Evolutionary conservation across 768 basidiomycete genomes (phyloP).

Genomic region (Pisolithus marmoratus): DNA sequence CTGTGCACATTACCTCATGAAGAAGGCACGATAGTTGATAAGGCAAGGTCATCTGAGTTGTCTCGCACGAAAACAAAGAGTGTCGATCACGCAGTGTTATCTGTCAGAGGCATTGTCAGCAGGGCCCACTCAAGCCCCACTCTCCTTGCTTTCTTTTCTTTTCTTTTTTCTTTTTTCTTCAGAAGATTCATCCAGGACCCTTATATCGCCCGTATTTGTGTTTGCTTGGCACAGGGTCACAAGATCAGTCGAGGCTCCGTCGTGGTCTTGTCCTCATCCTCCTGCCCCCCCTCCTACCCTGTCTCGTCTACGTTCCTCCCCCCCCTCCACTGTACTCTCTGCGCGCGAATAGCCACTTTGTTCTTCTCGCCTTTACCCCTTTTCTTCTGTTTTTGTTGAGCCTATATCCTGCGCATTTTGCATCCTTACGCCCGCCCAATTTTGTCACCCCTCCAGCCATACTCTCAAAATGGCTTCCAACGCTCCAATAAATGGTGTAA

Average conservation of each 20-base stretch:
- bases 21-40: not conserved
- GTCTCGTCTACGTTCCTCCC: conserved; percentile 2
- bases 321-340: not conserved
- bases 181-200: too few relatives aligned
- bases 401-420: conserved; percentile 1
- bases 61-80: not conserved
- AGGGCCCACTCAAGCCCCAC: not conserved
- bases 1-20: not conserved
- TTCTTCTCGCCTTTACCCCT: conserved; percentile 1
- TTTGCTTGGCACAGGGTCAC: conserved; percentile 23
- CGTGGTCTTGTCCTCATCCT: conserved; percentile 18
- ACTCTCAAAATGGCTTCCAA: conserved; percentile 56
- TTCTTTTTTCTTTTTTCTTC: too few relatives aligned
- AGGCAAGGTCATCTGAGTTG: not conserved
- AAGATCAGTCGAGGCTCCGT: conserved; percentile 23
- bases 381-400: conserved; percentile 14
- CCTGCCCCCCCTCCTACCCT: conserved; percentile 21
- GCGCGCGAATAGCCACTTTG: not conserved
- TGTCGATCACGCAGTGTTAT: not conserved
- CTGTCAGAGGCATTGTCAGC: not conserved
- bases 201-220: conserved; percentile 25
- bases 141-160: too few relatives aligned
- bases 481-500: conserved; percentile 83
- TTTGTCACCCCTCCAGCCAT: not conserved
- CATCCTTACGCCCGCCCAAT: conserved; percentile 2